Evolutionary conservation across 192 early-diverging fungal species (phyloP).

Genomic region (Podila epigama): DNA sequence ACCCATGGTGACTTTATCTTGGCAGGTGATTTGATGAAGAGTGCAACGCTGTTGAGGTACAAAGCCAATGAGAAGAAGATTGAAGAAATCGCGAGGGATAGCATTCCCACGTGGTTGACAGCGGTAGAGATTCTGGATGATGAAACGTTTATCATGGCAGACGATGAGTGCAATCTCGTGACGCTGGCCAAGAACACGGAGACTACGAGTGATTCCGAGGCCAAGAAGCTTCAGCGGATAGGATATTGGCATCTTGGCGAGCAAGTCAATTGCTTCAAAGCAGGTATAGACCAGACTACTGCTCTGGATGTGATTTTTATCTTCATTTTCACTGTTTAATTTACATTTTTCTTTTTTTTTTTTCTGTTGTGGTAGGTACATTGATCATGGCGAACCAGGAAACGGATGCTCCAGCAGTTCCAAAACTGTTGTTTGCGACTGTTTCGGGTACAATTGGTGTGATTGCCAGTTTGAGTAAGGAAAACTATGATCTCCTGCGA

Average conservation of each 20-base stretch:
- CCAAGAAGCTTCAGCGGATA: constrained; percentile 58
- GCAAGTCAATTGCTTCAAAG: constrained; percentile 76
- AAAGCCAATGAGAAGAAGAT: constrained; percentile 51
- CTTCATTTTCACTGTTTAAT: background rate
- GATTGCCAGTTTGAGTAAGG: constrained; percentile 70
- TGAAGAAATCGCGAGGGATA: constrained; percentile 67
- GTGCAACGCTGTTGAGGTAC: constrained; percentile 69
- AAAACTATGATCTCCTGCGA: constrained; percentile 61
- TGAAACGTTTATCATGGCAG: constrained; percentile 66
- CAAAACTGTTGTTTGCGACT: constrained; percentile 76
- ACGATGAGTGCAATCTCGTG: constrained; percentile 67
- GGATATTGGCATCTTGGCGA: constrained; percentile 86
- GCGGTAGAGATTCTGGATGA: constrained; percentile 66
- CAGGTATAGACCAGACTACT: constrained; percentile 57
- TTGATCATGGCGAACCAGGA: constrained; percentile 79
- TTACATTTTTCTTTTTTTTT: background rate
- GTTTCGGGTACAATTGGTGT: constrained; percentile 84
- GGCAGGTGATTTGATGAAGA: constrained; percentile 88
- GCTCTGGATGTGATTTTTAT: background rate
- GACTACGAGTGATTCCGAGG: constrained; percentile 57
- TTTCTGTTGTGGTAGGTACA: constrained; percentile 60
- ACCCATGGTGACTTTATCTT: constrained; percentile 71
- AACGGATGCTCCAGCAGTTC: constrained; percentile 58
- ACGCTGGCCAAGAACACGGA: constrained; percentile 62
- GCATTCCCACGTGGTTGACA: constrained; percentile 68